Conservation (phyloP, 2,329 filamentous ascomycete species). For the Nothopassalora personata region DNA sequence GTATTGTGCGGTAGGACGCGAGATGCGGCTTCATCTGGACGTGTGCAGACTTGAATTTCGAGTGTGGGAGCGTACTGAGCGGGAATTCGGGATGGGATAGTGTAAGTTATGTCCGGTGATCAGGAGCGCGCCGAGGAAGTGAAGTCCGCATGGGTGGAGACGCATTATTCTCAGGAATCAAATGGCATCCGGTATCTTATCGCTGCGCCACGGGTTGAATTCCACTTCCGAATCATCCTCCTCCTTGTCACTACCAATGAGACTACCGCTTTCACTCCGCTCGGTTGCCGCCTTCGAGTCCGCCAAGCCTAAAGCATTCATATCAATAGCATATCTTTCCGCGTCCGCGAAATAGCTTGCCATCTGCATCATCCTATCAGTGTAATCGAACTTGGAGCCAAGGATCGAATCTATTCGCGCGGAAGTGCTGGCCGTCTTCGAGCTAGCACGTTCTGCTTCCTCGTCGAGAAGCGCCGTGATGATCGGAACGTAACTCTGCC, state of each 20-base stretch:
- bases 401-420: background rate
- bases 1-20: conserved; percentile 10
- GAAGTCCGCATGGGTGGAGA: background rate
- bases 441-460: background rate
- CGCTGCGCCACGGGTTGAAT: background rate
- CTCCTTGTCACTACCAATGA: no score
- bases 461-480: background rate
- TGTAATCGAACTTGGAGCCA: background rate
- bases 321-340: background rate
- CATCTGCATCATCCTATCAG: background rate
- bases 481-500: background rate
- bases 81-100: background rate
- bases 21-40: background rate
- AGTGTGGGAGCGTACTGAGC: background rate
- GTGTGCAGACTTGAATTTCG: background rate
- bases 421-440: background rate
- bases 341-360: background rate
- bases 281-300: no score
- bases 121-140: background rate
- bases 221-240: no score
- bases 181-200: background rate
- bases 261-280: no score
- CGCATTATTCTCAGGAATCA: background rate
- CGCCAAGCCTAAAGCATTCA: background rate
- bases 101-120: background rate